Evolutionary conservation across 805 yeast genomes (phyloP), one percentile per base, ranked within the genome.

Genomic region (Saturnispora saitoi): DNA sequence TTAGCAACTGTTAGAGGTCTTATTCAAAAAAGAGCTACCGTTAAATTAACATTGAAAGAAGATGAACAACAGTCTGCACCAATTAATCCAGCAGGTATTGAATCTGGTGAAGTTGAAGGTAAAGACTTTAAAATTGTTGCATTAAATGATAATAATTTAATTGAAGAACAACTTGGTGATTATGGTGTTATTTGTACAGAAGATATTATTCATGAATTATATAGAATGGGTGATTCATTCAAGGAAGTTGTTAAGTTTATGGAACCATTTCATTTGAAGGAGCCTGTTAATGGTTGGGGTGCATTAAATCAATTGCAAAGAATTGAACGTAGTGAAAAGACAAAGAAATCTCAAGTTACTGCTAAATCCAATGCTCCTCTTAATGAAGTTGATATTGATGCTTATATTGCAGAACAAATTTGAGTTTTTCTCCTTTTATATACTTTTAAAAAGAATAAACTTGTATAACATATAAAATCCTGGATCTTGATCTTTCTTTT

Each of bases 101-200:
- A 46, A 46, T 14, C 32, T n/a, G 49, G 22, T 31, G 39, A 40
- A 15, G 32, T 48, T 15, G 58, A 53, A 40, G 54, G 53, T 32
- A 24, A 47, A 14, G 51, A 45, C 19, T 49, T 43, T 8, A 50
- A 53, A 32, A 70, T 68, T 42, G 68, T 70, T 36, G 75, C 79
- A 50, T 68, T 86, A 57, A 86, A 85, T 63, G 88, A 82, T 65
- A 86, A 86, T 69, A 81, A 78, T 57, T 66, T 80, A 37, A 81
- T 86, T 46, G 95, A 86, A 67, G 89, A 84, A 58, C 70, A 72
- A 58, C 71, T 86, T 53, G 83, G 83, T 37, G 85, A 82, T 8
- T 68, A 71, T 48, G 89, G 91, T 28, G 69, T 83, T 51, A 79
- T 86, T 54, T 86, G 95, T 77, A 75, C 83, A 17, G 93, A 86